Percentiles rank a stretch among this genome's conserved stretches.
These are phyloP conservation scores for Aspergillus leporis DNA, from an alignment of 495 filamentous ascomycete species.

Conservation along the genomic window DNA sequence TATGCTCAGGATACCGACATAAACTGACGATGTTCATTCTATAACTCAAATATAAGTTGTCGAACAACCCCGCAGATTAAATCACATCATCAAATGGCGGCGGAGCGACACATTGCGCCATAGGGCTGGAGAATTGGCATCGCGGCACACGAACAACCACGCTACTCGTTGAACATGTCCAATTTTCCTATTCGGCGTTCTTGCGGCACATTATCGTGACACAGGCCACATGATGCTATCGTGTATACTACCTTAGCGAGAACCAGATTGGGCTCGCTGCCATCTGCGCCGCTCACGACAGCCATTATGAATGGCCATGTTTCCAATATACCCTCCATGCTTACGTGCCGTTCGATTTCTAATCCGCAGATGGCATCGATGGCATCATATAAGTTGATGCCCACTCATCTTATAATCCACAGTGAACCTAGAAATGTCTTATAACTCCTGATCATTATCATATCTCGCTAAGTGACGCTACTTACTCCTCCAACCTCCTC, in stretches of 20 bases:
- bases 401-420: background rate
- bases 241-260: background rate
- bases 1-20: too few species aligned
- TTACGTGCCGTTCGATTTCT: background rate
- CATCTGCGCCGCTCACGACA: too few species aligned
- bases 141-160: background rate
- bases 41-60: background rate
- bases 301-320: background rate
- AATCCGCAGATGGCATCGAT: background rate
- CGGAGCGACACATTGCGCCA: background rate
- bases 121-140: background rate
- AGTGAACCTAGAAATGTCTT: background rate
- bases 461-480: constrained; percentile 5
- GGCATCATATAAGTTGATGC: background rate
- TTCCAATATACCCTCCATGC: background rate
- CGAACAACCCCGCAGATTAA: background rate
- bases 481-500: constrained; percentile 13
- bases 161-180: background rate
- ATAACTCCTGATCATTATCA: background rate
- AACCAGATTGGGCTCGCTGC: background rate
- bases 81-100: background rate
- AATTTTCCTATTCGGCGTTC: too few species aligned
- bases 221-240: background rate
- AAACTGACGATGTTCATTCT: background rate
- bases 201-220: background rate